A percentile compares a stretch with the other conserved stretches of the same genome.
phyloP scores from a whole-genome alignment of 106 monocot species.

The Acanthochlamys bracteata region DNA sequence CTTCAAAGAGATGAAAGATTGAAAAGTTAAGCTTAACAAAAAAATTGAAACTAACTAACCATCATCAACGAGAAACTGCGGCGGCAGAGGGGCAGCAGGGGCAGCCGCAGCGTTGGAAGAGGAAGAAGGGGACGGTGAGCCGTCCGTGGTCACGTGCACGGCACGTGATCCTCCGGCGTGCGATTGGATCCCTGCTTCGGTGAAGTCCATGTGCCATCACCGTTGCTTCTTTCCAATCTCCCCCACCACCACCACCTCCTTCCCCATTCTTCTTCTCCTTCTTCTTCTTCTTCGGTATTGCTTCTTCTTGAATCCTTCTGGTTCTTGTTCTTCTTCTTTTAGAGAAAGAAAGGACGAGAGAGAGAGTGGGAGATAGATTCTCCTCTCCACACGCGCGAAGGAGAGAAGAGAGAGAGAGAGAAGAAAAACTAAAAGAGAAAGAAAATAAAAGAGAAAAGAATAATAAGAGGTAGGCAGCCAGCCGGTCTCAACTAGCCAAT shows the following conservation, averaged over 20 bases:
- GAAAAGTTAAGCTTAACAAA: no score
- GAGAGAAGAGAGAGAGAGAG: neutral
- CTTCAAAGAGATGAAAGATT: neutral
- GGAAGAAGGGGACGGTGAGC: neutral
- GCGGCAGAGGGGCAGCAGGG: neutral
- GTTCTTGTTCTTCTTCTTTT: neutral
- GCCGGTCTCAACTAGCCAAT: conserved; percentile 1
- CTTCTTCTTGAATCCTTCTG: neutral
- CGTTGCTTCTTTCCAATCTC: no score
- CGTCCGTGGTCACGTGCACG: neutral
- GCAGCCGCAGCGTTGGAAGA: no score
- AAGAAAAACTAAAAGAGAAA: neutral
- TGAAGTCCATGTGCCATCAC: conserved; percentile 1
- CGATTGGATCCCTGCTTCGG: conserved; percentile 1
- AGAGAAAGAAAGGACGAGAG: neutral
- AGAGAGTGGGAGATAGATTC: neutral
- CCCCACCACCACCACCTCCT: neutral
- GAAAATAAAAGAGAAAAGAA: no score
- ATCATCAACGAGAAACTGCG: neutral
- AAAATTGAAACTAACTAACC: no score
- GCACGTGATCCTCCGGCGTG: neutral
- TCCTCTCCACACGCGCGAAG: conserved; percentile 11
- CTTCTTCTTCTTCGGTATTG: neutral
- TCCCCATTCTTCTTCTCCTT: neutral
- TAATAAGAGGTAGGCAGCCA: conserved; percentile 13